phyloP scores from a whole-genome alignment of 352 stramenopile species.

The Phytopythium ostracodes region DNA sequence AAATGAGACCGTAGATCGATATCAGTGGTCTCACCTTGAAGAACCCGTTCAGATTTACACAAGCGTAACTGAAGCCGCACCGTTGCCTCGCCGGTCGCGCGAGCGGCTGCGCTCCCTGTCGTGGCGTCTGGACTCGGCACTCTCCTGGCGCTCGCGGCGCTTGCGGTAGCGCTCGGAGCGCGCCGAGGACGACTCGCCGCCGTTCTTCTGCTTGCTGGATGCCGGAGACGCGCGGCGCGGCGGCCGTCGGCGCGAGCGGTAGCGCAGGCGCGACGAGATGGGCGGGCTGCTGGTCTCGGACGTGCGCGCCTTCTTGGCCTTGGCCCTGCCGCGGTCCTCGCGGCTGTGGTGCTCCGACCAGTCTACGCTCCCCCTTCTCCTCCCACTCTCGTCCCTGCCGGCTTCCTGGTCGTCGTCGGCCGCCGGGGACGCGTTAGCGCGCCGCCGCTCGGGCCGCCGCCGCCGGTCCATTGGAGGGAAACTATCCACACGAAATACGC shows the following conservation, averaged over 20 bases:
- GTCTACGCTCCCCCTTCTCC: not conserved
- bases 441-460: slow-evolving; percentile 1
- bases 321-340: not conserved
- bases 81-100: slow-evolving; percentile 5
- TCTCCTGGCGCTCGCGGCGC: slow-evolving; percentile 5
- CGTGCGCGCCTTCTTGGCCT: slow-evolving; percentile 4
- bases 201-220: not conserved
- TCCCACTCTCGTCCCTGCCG: not conserved
- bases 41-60: not conserved
- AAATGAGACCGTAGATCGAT: not conserved
- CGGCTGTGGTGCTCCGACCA: slow-evolving; percentile 3
- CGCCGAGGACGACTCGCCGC: not conserved
- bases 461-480: slow-evolving; percentile 4
- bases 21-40: too few species aligned
- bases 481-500: not conserved
- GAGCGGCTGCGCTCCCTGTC: slow-evolving; percentile 5
- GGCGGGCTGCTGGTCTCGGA: slow-evolving; percentile 2
- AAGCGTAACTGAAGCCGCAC: not conserved
- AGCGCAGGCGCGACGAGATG: slow-evolving; percentile 5
- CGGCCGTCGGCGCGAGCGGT: slow-evolving; percentile 3
- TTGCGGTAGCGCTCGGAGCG: slow-evolving; percentile 8
- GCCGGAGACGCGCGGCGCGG: not conserved
- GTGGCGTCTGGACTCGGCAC: not conserved
- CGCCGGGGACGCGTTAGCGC: not conserved
- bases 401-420: not conserved